Evolutionary conservation across 2,329 filamentous ascomycete genomes (phyloP), one percentile per base, ranked within the genome.

Genomic region (Beauveria rudraprayagi): DNA sequence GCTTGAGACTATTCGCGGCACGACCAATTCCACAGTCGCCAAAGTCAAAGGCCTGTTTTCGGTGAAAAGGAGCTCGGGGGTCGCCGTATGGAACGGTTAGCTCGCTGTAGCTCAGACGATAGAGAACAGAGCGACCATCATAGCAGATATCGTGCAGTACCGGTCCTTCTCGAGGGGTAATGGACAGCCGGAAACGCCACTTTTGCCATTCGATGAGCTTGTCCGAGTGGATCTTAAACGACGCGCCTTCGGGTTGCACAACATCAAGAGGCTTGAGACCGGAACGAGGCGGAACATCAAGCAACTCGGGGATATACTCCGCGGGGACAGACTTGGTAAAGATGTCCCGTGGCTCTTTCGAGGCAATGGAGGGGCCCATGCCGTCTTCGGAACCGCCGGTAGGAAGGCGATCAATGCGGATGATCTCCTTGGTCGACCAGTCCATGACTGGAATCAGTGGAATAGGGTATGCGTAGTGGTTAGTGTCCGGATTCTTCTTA

Each of bases 21-120:
- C 83, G 80, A 1, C 88, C 88, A 26, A 84, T 83, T 5, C 87
- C 87, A 10, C 81, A 84, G 62, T 90, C 86, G 8, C 88, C 88
- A 63, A 90, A 83, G 66, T 90, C 87, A 66, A 91, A 90, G 0
- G 87, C 87, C 58, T 86, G 83, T 70, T 91, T 90, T 47, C 86
- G 80, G 57, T 87, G 84, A 69, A 83, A 89, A 0, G 86, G 87
- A 0, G 79, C 74, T 1, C 87, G 80, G 1, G 84, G 84, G 66
- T 90, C 87, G 3, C 77, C 85, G 65, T 90, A 90, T 0, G 85
- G 85, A 0, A 89, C 85, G 1, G 83, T 83, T 83, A 91, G 88
- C 70, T 91, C 88, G 64, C 83, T 84, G 62, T 88, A 79, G 63
- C 83, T 84, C 34, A 91, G 71, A 1, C 88, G 80, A 72, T 89